phyloP scores from a whole-genome alignment of 1,139 yeast genomes.

The Yamadazyma sp. region DNA sequence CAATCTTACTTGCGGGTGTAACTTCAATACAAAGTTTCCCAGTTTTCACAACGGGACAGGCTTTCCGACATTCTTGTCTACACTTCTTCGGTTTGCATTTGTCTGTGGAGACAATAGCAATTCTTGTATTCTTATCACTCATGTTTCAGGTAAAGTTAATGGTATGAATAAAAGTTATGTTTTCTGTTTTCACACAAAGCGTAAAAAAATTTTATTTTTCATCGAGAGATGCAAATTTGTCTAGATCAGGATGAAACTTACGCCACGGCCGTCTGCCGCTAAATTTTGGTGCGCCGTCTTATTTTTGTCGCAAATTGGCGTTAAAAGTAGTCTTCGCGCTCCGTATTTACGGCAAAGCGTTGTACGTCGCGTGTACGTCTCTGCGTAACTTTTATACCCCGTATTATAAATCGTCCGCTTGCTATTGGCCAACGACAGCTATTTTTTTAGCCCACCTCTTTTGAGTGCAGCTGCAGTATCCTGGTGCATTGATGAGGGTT shows the following conservation, averaged over 20 bases:
- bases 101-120: conserved; percentile 91
- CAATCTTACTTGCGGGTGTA: conserved; percentile 83
- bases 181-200: conserved; percentile 1
- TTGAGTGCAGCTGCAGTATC: too few relatives aligned
- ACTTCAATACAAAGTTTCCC: conserved; percentile 98
- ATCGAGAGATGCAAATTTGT: conserved; percentile 7
- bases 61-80: conserved; percentile 94
- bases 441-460: neutral
- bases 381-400: conserved; percentile 3
- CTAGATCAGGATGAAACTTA: conserved; percentile 1
- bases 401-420: conserved; percentile 6
- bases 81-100: conserved; percentile 98
- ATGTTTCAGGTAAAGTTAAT: conserved; percentile 5
- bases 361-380: neutral
- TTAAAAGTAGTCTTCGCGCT: neutral
- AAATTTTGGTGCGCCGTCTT: neutral
- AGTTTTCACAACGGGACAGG: conserved; percentile 97
- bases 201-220: conserved; percentile 10
- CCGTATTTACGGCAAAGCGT: neutral
- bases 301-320: neutral
- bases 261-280: too few relatives aligned
- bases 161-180: neutral
- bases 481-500: too few relatives aligned
- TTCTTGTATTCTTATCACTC: conserved; percentile 67
- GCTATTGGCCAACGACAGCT: conserved; percentile 4